Conservation (phyloP, 2,329 filamentous ascomycete genomes). For the Fusarium praegraminearum region DNA sequence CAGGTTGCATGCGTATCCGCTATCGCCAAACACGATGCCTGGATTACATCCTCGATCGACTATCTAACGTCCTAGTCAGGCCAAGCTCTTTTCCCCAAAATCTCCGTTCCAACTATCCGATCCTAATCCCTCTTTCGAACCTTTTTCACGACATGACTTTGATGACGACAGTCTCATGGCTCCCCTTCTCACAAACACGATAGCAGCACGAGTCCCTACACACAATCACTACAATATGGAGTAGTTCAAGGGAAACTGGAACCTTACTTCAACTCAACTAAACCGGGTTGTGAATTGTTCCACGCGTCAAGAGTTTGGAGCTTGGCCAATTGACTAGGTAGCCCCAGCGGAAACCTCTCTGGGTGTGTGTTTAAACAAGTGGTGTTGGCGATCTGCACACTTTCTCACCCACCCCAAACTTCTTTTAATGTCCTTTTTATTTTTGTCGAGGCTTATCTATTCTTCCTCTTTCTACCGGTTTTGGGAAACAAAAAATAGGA, state of each 20-base stretch:
- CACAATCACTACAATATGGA: conserved; percentile 27
- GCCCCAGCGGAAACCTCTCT: conserved; percentile 19
- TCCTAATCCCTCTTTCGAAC: conserved; percentile 26
- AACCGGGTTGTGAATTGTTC: conserved; percentile 17
- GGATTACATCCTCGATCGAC: conserved; percentile 33
- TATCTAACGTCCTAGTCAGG: conserved; percentile 38
- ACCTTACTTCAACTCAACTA: conserved; percentile 23
- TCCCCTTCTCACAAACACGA: conserved; percentile 19
- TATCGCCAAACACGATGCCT: conserved; percentile 23
- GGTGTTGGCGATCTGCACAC: conserved; percentile 28
- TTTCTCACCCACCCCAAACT: conserved; percentile 20
- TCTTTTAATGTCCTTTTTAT: conserved; percentile 46
- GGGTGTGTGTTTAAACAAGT: conserved; percentile 32
- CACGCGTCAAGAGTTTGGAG: conserved; percentile 14
- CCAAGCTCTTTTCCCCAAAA: conserved; percentile 33
- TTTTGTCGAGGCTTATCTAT: conserved; percentile 46
- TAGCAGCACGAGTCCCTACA: conserved; percentile 15
- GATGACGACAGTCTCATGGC: conserved; percentile 31
- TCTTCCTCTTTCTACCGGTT: conserved; percentile 39
- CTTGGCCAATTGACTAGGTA: conserved; percentile 25
- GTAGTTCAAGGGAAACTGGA: conserved; percentile 37
- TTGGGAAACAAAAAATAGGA: conserved; percentile 47
- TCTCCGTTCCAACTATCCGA: conserved; percentile 31
- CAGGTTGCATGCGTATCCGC: conserved; percentile 18
- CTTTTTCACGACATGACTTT: conserved; percentile 32